Evolutionary conservation across 179 eudicot genomes (phyloP), one percentile per base, ranked within the genome.

Genomic region (Carnegiea gigantea): DNA sequence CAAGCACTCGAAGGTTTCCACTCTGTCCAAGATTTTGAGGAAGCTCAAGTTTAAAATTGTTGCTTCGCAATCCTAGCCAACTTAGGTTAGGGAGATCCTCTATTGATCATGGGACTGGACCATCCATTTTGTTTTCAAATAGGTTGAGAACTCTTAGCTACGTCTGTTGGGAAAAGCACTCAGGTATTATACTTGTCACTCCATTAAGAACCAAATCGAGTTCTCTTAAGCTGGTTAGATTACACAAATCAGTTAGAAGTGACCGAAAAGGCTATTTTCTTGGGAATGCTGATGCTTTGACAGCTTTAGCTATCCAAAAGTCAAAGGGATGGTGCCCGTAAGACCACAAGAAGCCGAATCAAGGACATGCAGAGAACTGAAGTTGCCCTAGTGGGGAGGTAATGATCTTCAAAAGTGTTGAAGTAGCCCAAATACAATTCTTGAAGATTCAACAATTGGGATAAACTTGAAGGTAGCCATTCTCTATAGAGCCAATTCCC

Each of bases 401-500:
- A n/a, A n/a, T n/a, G n/a, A n/a, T n/a, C 97, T 3, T 76, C 71
- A 23, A 83, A 94, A 0, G 48, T 9, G 71, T 94, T 94, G 82
- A 0, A 88, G 71, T 86, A 90, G 2, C 95, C 95, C 17, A 94
- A 71, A n/a, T 7, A 68, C 24, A 92, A 83, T 15, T 46, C 62
- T 33, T 80, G 70, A 21, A 94, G 93, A 23, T 82, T 86, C 18
- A 86, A 73, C 21, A 94, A 59, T 14, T 46, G 65, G 17, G 89
- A 79, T 76, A 92, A 76, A 36, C 90, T 85, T 38, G 86, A 38
- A 24, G 97, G 97, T 49, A 94, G 86, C 20, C 70, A n/a, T n/a
- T n/a, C n/a, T n/a, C n/a, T n/a, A n/a, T n/a, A n/a, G 0, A 94
- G 87, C 20, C 64, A 78, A 73, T 93, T 93, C 6, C 91, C 97